phyloP scores from a whole-genome alignment of 2,329 filamentous ascomycete species.

The Rutstroemia sp. region DNA sequence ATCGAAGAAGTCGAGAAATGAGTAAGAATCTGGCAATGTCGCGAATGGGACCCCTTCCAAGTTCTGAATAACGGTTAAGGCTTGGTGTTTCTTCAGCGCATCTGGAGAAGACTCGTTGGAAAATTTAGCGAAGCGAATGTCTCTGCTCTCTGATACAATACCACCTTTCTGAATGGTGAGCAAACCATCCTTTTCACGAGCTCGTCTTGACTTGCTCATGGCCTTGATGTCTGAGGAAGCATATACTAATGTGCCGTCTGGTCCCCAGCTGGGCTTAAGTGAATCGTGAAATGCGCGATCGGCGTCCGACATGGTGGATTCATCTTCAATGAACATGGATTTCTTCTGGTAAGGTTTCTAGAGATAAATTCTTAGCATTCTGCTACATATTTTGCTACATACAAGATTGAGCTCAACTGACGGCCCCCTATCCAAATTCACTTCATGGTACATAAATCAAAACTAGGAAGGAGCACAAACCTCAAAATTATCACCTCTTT shows the following conservation, averaged over 20 bases:
- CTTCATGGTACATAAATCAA: conserved; percentile 3
- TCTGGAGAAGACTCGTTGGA: conserved; percentile 50
- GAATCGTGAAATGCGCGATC: conserved; percentile 65
- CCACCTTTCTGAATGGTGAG: conserved; percentile 48
- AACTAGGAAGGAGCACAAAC: conserved; percentile 58
- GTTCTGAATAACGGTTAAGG: conserved; percentile 45
- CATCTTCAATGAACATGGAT: conserved; percentile 59
- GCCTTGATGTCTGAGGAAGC: conserved; percentile 35
- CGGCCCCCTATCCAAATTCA: conserved; percentile 19
- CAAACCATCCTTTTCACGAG: conserved; percentile 35
- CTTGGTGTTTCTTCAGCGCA: conserved; percentile 48
- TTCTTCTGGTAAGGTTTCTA: conserved; percentile 86
- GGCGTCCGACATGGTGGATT: conserved; percentile 50
- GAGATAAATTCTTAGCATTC: conserved; percentile 40
- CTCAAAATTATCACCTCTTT: conserved; percentile 70
- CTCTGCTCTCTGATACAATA: conserved; percentile 55
- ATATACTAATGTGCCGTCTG: conserved; percentile 65
- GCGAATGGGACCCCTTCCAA: conserved; percentile 55
- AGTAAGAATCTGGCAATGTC: conserved; percentile 37
- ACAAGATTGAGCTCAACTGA: conserved; percentile 29
- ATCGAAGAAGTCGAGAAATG: conserved; percentile 43
- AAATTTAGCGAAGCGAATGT: conserved; percentile 59
- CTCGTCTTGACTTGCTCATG: conserved; percentile 23
- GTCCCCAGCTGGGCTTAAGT: conserved; percentile 74
- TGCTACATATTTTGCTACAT: conserved; percentile 29